Evolutionary conservation across 179 eudicot genomes (phyloP).

Genomic region (Corrigiola litoralis): DNA sequence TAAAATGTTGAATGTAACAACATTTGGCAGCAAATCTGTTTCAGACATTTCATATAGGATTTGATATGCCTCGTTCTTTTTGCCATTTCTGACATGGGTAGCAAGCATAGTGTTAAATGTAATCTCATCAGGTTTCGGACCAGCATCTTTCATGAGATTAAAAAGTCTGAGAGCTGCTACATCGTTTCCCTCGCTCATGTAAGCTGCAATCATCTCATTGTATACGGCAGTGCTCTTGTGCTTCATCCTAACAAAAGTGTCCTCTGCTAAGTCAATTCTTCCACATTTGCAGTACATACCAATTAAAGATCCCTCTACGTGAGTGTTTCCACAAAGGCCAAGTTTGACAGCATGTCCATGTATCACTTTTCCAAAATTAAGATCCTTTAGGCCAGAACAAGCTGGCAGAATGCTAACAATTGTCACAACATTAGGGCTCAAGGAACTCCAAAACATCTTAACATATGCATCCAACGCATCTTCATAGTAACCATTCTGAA

Average conservation of each 20-base stretch:
- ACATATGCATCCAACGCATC: conserved; percentile 40
- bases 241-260: conserved; percentile 26
- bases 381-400: conserved; percentile 38
- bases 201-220: conserved; percentile 57
- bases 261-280: conserved; percentile 35
- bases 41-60: conserved; percentile 36
- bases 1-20: conserved; percentile 37
- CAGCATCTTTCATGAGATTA: conserved; percentile 31
- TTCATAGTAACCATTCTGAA: conserved; percentile 30
- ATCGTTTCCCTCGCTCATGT: conserved; percentile 32
- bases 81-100: conserved; percentile 38
- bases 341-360: conserved; percentile 45
- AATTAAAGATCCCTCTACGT: conserved; percentile 39
- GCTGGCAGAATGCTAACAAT: conserved; percentile 43
- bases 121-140: conserved; percentile 42
- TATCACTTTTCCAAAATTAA: conserved; percentile 35
- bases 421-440: conserved; percentile 40
- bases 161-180: conserved; percentile 30
- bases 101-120: conserved; percentile 49
- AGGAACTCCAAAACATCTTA: conserved; percentile 29
- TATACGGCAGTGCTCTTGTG: conserved; percentile 36
- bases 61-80: conserved; percentile 30
- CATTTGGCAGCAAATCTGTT: conserved; percentile 35
- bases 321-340: conserved; percentile 28
- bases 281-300: conserved; percentile 52